phyloP scores from a whole-genome alignment of 2,329 filamentous ascomycete species.

The Cytospora piceicola region DNA sequence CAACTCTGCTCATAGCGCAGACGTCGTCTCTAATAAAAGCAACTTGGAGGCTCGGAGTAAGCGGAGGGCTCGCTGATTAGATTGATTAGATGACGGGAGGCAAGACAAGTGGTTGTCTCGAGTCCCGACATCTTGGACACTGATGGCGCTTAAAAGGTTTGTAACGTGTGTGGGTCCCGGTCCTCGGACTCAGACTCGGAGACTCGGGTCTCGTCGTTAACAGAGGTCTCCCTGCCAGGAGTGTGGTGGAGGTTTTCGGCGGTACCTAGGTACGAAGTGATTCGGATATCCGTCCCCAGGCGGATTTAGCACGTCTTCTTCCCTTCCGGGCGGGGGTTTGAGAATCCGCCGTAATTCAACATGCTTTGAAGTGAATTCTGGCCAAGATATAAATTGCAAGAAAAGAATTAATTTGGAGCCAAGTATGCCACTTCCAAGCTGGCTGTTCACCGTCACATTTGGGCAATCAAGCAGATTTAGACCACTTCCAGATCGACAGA shows the following conservation, averaged over 20 bases:
- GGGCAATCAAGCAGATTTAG: no score
- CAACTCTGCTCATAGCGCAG: conserved; percentile 13
- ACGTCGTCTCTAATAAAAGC: neutral
- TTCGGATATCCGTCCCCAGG: neutral
- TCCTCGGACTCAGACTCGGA: conserved; percentile 15
- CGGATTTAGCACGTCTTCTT: neutral
- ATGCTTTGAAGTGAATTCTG: neutral
- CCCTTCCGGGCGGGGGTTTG: no score
- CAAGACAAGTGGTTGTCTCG: conserved; percentile 2
- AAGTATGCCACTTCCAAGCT: no score
- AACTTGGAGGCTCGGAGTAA: neutral
- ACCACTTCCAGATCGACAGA: no score
- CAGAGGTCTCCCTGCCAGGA: no score
- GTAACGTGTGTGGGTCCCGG: neutral
- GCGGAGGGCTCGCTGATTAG: conserved; percentile 19
- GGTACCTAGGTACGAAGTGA: neutral
- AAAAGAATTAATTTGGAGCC: no score
- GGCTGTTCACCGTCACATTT: no score
- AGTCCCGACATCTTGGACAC: neutral
- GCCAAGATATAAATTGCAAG: no score
- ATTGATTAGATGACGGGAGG: conserved; percentile 29
- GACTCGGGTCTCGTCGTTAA: neutral
- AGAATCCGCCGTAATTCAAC: neutral
- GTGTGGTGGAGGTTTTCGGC: neutral
- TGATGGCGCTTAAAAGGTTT: conserved; percentile 5